phyloP scores from a whole-genome alignment of 495 filamentous ascomycete species.

The Hypoxylon intermedium region DNA sequence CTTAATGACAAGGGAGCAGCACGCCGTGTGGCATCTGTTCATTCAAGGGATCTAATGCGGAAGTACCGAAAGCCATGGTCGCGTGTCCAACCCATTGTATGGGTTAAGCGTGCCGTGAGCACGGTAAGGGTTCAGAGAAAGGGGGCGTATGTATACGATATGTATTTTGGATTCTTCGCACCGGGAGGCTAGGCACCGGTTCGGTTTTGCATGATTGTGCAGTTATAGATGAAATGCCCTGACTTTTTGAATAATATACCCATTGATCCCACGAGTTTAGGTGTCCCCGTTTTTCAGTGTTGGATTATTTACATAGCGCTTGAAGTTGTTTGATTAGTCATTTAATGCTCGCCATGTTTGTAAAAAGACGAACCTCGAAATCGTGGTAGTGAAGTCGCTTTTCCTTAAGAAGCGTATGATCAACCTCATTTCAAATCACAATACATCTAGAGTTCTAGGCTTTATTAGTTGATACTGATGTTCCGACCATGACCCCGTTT shows the following conservation, averaged over 20 bases:
- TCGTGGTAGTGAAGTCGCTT: too few species aligned
- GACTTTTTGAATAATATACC: constrained; percentile 40
- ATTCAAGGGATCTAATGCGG: constrained; percentile 1
- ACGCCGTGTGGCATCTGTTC: constrained; percentile 9
- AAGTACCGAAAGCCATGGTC: constrained; percentile 1
- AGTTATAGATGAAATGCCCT: constrained; percentile 40
- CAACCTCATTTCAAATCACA: not conserved
- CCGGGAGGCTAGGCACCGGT: constrained; percentile 20
- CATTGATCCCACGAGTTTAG: constrained; percentile 42
- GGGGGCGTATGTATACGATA: constrained; percentile 2
- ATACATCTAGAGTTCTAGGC: not conserved
- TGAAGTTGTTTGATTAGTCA: too few species aligned
- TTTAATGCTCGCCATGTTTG: too few species aligned
- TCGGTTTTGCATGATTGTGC: constrained; percentile 30
- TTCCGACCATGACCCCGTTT: not conserved
- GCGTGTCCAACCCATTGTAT: constrained; percentile 21
- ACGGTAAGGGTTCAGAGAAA: not conserved
- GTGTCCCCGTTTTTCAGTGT: too few species aligned
- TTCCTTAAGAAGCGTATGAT: too few species aligned
- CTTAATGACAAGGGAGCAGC: constrained; percentile 16
- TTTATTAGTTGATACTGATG: not conserved
- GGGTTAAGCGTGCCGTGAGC: not conserved
- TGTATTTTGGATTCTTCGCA: constrained; percentile 34
- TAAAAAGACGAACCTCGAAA: too few species aligned
- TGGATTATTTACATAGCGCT: too few species aligned